Evolutionary conservation across 331 rosid genomes (phyloP).

Genomic region (Pyrus hybrid): DNA sequence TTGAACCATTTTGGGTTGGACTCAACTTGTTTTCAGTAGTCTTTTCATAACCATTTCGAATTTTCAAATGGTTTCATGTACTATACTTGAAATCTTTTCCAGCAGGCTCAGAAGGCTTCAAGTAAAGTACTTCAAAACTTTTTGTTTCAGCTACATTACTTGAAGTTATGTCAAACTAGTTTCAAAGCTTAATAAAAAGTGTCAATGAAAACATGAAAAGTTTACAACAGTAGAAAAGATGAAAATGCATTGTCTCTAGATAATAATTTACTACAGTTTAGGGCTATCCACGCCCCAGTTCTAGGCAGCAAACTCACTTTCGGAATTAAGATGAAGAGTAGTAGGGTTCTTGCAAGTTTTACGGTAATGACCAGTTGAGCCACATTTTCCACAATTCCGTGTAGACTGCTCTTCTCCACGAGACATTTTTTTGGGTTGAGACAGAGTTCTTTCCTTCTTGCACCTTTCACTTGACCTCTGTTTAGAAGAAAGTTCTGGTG

Average conservation of each 20-base stretch:
- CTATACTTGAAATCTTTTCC: not conserved
- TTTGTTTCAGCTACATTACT: not conserved
- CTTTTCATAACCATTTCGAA: not conserved
- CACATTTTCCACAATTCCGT: constrained; percentile 12
- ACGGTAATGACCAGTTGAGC: constrained; percentile 14
- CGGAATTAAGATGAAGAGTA: not conserved
- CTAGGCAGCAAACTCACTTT: constrained; percentile 7
- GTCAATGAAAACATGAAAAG: not conserved
- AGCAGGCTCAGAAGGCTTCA: not conserved
- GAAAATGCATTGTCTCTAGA: not conserved
- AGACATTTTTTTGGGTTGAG: not conserved
- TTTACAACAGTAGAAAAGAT: not conserved
- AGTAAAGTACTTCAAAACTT: not conserved
- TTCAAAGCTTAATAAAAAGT: not conserved
- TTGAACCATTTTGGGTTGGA: not conserved
- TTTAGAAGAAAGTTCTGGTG: not conserved
- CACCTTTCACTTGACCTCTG: not conserved
- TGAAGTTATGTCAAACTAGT: not conserved
- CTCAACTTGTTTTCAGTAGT: not conserved
- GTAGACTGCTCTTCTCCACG: constrained; percentile 2
- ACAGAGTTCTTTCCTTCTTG: constrained; percentile 1
- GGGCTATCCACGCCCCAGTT: not conserved
- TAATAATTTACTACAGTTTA: not conserved
- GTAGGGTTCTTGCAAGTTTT: constrained; percentile 8
- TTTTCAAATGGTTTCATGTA: not conserved